A percentile compares a stretch with the other conserved stretches of the same genome.
phyloP scores from a whole-genome alignment of 176 grass and related monocot species.

The Bolboschoenus planiculmis region DNA sequence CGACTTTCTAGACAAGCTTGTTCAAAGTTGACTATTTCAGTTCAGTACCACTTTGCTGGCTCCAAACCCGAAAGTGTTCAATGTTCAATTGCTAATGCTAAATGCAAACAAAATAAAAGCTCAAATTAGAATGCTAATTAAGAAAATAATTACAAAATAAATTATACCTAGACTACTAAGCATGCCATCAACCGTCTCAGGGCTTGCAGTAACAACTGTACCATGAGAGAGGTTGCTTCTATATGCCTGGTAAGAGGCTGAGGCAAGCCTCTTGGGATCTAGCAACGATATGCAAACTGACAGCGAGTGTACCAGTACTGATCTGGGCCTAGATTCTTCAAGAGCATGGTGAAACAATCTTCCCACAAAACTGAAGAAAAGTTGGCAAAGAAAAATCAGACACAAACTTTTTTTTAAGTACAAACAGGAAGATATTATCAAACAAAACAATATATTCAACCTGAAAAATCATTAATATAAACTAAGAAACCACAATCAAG shows the following conservation, averaged over 20 bases:
- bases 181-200: slow-evolving; percentile 87
- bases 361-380: slow-evolving; percentile 79
- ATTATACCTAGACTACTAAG: slow-evolving; percentile 78
- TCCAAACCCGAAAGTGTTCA: neutral
- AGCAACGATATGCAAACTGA: slow-evolving; percentile 93
- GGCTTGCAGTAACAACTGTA: slow-evolving; percentile 77
- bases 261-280: slow-evolving; percentile 87
- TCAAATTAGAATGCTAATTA: neutral
- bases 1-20: neutral
- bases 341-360: slow-evolving; percentile 80
- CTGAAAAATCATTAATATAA: neutral
- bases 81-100: neutral
- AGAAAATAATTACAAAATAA: slow-evolving; percentile 3
- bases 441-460: slow-evolving; percentile 3
- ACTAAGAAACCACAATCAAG: neutral
- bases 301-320: slow-evolving; percentile 88
- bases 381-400: slow-evolving; percentile 17
- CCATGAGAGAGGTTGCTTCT: slow-evolving; percentile 94
- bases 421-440: neutral
- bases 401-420: neutral
- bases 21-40: neutral
- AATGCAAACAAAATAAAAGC: neutral
- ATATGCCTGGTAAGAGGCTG: slow-evolving; percentile 92
- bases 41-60: neutral
- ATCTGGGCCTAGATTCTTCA: slow-evolving; percentile 88